phyloP scores from a whole-genome alignment of 345 rosid genomes.

The Trapa bicornis region DNA sequence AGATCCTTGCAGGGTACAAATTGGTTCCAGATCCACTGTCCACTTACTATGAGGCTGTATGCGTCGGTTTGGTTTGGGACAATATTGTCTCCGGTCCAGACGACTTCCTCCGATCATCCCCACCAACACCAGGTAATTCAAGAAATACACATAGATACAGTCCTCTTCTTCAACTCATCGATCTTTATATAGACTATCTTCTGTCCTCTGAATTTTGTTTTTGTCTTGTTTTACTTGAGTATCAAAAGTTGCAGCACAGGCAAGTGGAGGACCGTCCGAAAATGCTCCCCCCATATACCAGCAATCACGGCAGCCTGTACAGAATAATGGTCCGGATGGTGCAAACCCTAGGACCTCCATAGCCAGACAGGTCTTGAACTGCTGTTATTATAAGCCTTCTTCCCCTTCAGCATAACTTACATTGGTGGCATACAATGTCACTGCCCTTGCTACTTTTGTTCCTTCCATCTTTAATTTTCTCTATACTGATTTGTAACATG shows the following conservation, averaged over 20 bases:
- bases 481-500: background rate
- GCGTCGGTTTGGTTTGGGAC: slow-evolving; percentile 23
- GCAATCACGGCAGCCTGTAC: background rate
- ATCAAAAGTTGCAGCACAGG: background rate
- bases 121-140: slow-evolving; percentile 15
- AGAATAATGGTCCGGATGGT: background rate
- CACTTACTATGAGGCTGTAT: slow-evolving; percentile 28
- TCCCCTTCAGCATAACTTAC: too few species aligned
- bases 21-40: slow-evolving; percentile 38
- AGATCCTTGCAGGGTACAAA: slow-evolving; percentile 22
- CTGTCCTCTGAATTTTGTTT: background rate
- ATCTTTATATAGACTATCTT: background rate
- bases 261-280: background rate
- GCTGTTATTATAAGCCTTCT: background rate
- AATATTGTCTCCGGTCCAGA: background rate
- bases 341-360: background rate
- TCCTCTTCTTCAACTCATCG: too few species aligned
- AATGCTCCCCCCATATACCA: background rate
- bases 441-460: too few species aligned
- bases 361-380: background rate
- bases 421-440: too few species aligned
- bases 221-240: too few species aligned
- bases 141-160: background rate
- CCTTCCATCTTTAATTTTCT: too few species aligned
- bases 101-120: slow-evolving; percentile 3